These are phyloP conservation scores for Earliella scabrosa DNA, from an alignment of 1,284 basidiomycete genomes.

Conservation along the genomic window DNA sequence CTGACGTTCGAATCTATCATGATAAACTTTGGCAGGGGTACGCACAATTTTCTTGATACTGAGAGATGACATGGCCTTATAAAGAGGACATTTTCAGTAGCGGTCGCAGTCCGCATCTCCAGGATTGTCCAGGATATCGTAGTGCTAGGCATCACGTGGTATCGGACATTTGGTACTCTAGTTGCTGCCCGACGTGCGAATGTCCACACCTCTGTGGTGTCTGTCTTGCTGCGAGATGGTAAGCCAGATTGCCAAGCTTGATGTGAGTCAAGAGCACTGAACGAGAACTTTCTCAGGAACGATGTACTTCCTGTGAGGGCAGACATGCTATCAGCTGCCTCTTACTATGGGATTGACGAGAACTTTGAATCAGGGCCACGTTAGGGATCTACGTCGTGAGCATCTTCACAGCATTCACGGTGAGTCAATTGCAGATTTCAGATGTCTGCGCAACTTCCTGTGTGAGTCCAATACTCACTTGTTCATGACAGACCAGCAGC, in stretches of 20 bases:
- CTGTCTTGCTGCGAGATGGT: constrained; percentile 9
- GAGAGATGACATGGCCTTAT: neutral
- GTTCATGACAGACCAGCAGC: no score
- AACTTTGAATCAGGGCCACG: neutral
- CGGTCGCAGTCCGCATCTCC: neutral
- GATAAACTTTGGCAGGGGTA: no score
- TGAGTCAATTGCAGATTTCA: no score
- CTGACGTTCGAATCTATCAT: no score
- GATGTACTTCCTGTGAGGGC: neutral
- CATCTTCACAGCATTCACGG: no score
- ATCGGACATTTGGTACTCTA: constrained; percentile 3
- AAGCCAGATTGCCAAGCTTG: no score
- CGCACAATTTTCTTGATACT: no score
- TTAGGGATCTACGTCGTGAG: neutral
- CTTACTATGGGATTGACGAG: neutral
- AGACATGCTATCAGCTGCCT: neutral
- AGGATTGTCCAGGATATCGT: neutral
- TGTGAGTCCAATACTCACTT: no score
- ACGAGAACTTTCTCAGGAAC: neutral
- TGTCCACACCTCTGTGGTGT: neutral
- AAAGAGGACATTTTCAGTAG: neutral
- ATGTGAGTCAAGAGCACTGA: neutral
- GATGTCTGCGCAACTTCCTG: no score
- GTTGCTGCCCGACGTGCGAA: neutral
- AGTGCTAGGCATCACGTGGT: constrained; percentile 12